Evolutionary conservation across 768 basidiomycete species (phyloP), one percentile per base, ranked within the genome.

Genomic region (Xerocomus spinulosus): DNA sequence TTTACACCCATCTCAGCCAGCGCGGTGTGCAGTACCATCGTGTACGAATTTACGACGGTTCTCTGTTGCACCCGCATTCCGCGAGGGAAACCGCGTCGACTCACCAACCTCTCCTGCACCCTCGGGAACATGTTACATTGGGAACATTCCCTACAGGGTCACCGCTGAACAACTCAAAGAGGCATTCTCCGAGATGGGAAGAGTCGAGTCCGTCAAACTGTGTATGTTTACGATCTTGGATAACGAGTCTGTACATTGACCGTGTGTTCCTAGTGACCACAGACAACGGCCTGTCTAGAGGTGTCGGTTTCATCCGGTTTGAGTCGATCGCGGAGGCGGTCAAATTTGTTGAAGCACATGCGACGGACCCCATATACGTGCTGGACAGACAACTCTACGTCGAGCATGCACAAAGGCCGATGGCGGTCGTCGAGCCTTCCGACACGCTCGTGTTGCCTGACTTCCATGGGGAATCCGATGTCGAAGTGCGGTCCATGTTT

Each of bases 91-190:
- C 10, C 45, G 13, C 23, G 30, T 36, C 24, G 32, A 32, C 14
- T 9, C 1, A 25, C 45, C 33, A 32, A 9, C 45, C 13, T 14
- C 23, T 18, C 24, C 1, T 26, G 44, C 61, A 15, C 75, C 76
- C 6, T 64, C 61, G n/a, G 62, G 62, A 9, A 67, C 66, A 3
- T 55, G 82, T 42, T 81, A 64, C 36, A 53, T 80, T 26, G 75
- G 71, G 9, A 82, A 82, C 52, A n/a, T 82, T n/a, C 77, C 80
- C 41, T 86, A 67, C 59, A 65, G 56, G 15, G 55, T 65, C 32
- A 71, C 68, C 2, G 73, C 70, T 50, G 61, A 59, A 18, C 69
- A 79, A 37, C 40, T 82, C 10, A 48, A 61, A 33, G 68, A 71
- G 4, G 64, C 68, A 15, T 75, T 80, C 54, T 60, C 56, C 18